Evolutionary conservation across 495 filamentous ascomycete species (phyloP).

Genomic region (Tricharina praecox): DNA sequence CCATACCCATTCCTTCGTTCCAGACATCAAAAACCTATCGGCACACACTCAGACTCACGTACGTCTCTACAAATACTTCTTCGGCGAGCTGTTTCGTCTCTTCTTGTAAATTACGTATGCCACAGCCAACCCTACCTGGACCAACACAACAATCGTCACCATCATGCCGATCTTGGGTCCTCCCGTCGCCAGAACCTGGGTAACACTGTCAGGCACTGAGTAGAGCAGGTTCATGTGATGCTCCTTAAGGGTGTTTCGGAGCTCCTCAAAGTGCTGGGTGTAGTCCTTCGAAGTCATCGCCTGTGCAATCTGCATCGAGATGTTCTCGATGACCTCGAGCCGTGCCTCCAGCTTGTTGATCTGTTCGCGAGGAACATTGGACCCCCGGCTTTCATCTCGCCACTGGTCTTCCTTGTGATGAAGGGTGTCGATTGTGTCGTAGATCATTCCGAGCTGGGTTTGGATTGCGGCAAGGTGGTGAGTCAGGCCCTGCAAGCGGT

Average conservation of each 20-base stretch:
- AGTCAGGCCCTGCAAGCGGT: conserved; percentile 52
- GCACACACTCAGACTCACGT: too few relatives aligned
- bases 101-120: conserved; percentile 45
- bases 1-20: too few relatives aligned
- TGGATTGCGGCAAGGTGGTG: conserved; percentile 25
- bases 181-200: conserved; percentile 37
- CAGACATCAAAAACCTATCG: too few relatives aligned
- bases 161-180: conserved; percentile 55
- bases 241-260: conserved; percentile 56
- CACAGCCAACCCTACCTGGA: conserved; percentile 52
- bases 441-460: conserved; percentile 21
- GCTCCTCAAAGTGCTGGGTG: conserved; percentile 46
- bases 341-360: conserved; percentile 39
- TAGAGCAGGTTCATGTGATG: conserved; percentile 38
- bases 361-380: conserved; percentile 34
- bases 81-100: neutral
- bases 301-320: conserved; percentile 38
- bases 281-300: conserved; percentile 61
- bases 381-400: conserved; percentile 40
- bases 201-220: conserved; percentile 21
- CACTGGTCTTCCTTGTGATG: conserved; percentile 38
- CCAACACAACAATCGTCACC: conserved; percentile 55
- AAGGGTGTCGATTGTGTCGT: conserved; percentile 21
- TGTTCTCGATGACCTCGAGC: conserved; percentile 35
- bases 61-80: neutral